Conservation (phyloP, 2,329 filamentous ascomycete species). For the Aspergillus caelatus region DNA sequence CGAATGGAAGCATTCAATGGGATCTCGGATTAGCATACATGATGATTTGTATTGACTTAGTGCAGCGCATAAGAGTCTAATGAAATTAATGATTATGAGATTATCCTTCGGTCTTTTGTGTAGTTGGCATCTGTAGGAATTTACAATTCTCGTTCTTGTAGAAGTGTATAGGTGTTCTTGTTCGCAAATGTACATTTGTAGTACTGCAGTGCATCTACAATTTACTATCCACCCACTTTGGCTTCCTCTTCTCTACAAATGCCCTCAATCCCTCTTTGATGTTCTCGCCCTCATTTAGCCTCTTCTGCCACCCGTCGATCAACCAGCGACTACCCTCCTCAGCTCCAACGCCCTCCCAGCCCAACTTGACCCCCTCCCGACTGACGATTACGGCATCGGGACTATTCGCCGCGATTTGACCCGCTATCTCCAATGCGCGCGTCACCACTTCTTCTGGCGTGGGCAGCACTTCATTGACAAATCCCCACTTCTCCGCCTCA, state of each 20-base stretch:
- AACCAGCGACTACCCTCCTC: conserved; percentile 64
- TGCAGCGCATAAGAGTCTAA: conserved; percentile 24
- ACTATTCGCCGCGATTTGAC: conserved; percentile 65
- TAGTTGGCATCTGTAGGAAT: background rate
- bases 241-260: conserved; percentile 75
- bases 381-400: conserved; percentile 77
- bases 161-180: too few relatives aligned
- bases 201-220: conserved; percentile 23
- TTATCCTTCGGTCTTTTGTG: background rate
- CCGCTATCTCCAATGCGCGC: conserved; percentile 63
- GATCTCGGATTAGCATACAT: conserved; percentile 22
- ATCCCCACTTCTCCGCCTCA: conserved; percentile 67
- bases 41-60: conserved; percentile 20
- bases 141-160: too few relatives aligned
- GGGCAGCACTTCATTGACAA: conserved; percentile 65
- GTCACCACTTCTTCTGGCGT: conserved; percentile 27
- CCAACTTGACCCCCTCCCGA: conserved; percentile 69
- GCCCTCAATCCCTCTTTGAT: conserved; percentile 73
- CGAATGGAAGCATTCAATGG: conserved; percentile 24
- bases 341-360: conserved; percentile 70
- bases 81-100: conserved; percentile 14
- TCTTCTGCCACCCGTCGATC: conserved; percentile 60
- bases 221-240: conserved; percentile 59
- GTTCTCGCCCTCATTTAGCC: conserved; percentile 69
- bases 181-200: background rate